Evolutionary conservation across 1,284 basidiomycete species (phyloP).

Genomic region (Mycena citricolor): DNA sequence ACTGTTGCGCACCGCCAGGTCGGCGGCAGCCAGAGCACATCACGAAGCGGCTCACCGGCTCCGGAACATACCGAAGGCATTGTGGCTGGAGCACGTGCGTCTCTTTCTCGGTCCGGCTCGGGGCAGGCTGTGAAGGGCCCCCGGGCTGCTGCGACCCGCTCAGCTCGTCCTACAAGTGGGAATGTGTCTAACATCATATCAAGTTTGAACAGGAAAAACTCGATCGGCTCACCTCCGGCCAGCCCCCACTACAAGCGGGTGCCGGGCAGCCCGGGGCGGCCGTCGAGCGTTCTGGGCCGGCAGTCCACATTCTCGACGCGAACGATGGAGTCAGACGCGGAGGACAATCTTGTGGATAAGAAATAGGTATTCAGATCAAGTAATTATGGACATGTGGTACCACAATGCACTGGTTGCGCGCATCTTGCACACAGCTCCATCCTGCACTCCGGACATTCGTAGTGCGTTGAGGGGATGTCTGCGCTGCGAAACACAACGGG

Average conservation of each 20-base stretch:
- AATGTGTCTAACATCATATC: slow-evolving; percentile 55
- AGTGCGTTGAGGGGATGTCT: not conserved
- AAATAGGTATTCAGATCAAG: slow-evolving; percentile 8
- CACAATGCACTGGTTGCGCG: slow-evolving; percentile 7
- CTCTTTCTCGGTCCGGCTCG: slow-evolving; percentile 45
- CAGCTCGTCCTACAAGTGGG: slow-evolving; percentile 40
- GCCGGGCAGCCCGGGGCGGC: slow-evolving; percentile 36
- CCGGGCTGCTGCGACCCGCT: slow-evolving; percentile 43
- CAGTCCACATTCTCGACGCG: slow-evolving; percentile 64
- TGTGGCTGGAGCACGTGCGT: slow-evolving; percentile 31
- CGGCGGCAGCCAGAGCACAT: slow-evolving; percentile 6
- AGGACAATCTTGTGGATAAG: slow-evolving; percentile 59
- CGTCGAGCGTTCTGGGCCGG: slow-evolving; percentile 46
- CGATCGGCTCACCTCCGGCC: slow-evolving; percentile 37
- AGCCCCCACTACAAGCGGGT: slow-evolving; percentile 31
- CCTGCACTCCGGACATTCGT: slow-evolving; percentile 15
- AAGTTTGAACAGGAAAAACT: slow-evolving; percentile 52
- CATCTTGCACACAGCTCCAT: slow-evolving; percentile 16
- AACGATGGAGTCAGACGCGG: slow-evolving; percentile 79
- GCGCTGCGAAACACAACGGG: slow-evolving; percentile 9
- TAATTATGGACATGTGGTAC: slow-evolving; percentile 11
- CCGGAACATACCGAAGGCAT: slow-evolving; percentile 36
- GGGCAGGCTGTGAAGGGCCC: slow-evolving; percentile 52
- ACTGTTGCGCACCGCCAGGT: slow-evolving; percentile 30
- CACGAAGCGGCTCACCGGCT: slow-evolving; percentile 29